Evolutionary conservation across 2,329 filamentous ascomycete species (phyloP), one percentile per base, ranked within the genome.

Genomic region (Colletotrichum gloeosporioides): DNA sequence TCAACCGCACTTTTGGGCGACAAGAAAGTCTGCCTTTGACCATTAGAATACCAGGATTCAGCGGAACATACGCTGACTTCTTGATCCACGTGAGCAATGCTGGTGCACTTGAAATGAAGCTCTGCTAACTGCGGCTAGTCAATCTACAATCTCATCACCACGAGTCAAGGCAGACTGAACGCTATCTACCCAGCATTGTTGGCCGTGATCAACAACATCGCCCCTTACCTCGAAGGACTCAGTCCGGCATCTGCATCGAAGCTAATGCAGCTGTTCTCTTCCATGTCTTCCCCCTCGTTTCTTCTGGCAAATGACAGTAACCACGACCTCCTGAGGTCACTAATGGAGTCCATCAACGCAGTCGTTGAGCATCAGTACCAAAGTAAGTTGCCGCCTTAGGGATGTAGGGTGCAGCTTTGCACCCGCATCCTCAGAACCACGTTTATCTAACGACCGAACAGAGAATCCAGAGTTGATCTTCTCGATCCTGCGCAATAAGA

Each of bases 241-340:
- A 95, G 94, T 67, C 88, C 92, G 6, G 90, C 93, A 4, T 93
- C 95, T 18, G 95, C 95, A 82, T 92, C 93, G 3, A 98, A 96
- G 83, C 87, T 99, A 34, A 89, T 99, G 79, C 96, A 98, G 80
- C 88, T 99, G 1, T 98, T 98, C 83, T 92, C 93, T 6, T 97
- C 95, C 39, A 98, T 99, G 95, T 98, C 96, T 10, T 95, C 96
- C 0, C 96, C 97, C 0, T 95, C 95, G 36, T 99, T 99, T 83
- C 87, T 99, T 12, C 88, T 99, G 22, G 95, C 95, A 9, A 99
- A 98, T 80, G 97, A 99, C 75, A 94, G 92, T 49, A 99, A 99
- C 79, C 95, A 99, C 82, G 87, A 89, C 36, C 90, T 99, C 6
- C 88, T 99, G 8, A 91, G 92, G 65, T 96, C 96, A 0, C 86